A percentile compares a stretch with the other conserved stretches of the same genome.
Conservation (phyloP, 768 basidiomycete species). For the Psilocybe subaeruginosa region DNA sequence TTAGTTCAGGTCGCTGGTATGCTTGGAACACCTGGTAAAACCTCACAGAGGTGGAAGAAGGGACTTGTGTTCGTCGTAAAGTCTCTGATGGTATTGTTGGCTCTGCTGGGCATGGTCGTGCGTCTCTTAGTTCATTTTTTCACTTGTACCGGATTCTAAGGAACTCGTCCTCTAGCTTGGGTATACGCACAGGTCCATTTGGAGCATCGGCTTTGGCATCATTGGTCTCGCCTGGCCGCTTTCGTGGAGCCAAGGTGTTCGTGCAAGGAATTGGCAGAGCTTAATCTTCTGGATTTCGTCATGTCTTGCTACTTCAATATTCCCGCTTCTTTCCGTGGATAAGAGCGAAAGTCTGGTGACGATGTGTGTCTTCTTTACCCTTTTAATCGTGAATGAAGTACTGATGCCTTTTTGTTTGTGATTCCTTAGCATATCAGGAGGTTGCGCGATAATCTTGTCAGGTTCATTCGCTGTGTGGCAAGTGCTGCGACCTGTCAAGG, state of each 20-base stretch:
- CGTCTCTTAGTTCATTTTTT: constrained; percentile 26
- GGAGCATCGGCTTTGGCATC: constrained; percentile 65
- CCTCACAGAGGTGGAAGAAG: neutral
- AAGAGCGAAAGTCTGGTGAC: constrained; percentile 61
- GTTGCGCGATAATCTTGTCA: constrained; percentile 4
- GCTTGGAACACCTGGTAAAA: neutral
- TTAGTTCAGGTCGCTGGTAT: constrained; percentile 28
- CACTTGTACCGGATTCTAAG: neutral
- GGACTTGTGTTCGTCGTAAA: constrained; percentile 19
- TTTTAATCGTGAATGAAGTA: constrained; percentile 31
- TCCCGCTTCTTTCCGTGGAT: constrained; percentile 74
- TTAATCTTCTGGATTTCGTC: constrained; percentile 46
- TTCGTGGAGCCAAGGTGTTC: constrained; percentile 45
- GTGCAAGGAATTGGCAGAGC: constrained; percentile 27
- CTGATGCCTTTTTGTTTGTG: neutral
- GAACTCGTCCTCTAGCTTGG: constrained; percentile 46
- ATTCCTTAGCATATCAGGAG: constrained; percentile 4
- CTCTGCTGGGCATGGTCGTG: constrained; percentile 76
- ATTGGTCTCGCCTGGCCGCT: constrained; percentile 73
- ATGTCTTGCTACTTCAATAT: constrained; percentile 61
- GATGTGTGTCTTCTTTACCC: constrained; percentile 54
- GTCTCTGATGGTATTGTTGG: constrained; percentile 36
- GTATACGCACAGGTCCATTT: constrained; percentile 72
- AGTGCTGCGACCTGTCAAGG: constrained; percentile 7
- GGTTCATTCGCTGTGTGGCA: constrained; percentile 8